Base-by-base conservation (phyloP, 805 yeast species). In the Cyberlindnera petersonii region DNA sequence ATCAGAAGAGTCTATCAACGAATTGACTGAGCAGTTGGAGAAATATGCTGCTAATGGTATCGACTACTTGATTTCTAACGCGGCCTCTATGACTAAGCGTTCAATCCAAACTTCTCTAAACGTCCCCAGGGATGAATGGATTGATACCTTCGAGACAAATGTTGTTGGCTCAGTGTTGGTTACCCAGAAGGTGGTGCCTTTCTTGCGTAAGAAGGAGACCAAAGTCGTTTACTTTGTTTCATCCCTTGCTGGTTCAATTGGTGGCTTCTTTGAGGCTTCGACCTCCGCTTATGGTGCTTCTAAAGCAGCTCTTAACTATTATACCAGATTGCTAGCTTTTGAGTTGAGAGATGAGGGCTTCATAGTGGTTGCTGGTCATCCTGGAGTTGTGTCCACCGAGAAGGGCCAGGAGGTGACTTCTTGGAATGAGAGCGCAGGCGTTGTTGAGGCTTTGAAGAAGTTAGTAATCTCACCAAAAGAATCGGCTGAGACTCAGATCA, bases 371-470 rank as follows among this genome's bases (percentile, higher is more conserved):
- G 46, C 65, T 10, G 11, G 65, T 11, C 66, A 64, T 36, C 74
- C 74, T 1, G 72, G 73, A 26, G 24, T 56, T 9, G 70, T 68
- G 11, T n/a, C 37, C n/a, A 63, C 65, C 24, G 71, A 67, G 33
- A 56, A 60, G 61, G 60, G 20, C 13, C 9, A 19, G 3, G n/a
- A 13, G 3, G 24, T 24, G 7, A 9, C 55, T 5, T 37, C 39
- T 23, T 28, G 19, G 30, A 26, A 14, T 20, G n/a, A 10, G 7
- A 23, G 6, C 19, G 16, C 27, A 17, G 15, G 17, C 17, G 14
- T 17, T 7, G 16, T 5, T 5, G 9, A 32, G 9, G 6, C 22
- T 2, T 10, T 33, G 16, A 17, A 38, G n/a, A 33, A 27, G 22
- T 9, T 16, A 28, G 17, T 8, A 1, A 45, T 57, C 26, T 50